Evolutionary conservation across 2,329 filamentous ascomycete species (phyloP).

Genomic region (Teratosphaeria pseudoeucalypti): DNA sequence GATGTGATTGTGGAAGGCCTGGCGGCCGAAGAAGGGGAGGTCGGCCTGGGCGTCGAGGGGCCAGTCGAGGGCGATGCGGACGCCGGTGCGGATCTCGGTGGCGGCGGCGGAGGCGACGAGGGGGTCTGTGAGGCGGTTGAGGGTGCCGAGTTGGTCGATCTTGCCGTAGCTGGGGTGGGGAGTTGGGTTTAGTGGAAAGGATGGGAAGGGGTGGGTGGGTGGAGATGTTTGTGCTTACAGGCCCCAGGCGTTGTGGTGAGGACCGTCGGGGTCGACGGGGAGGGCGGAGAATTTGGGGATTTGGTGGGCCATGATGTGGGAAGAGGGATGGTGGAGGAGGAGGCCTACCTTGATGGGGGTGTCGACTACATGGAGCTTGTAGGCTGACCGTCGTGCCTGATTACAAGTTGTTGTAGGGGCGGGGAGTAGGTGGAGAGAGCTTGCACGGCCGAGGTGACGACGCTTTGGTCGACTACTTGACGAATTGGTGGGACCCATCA

Average conservation of each 20-base stretch:
- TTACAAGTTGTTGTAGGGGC: constrained; percentile 14
- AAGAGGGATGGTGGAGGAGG: not conserved
- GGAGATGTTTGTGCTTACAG: constrained; percentile 13
- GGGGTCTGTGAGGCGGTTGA: constrained; percentile 50
- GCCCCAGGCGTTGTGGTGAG: constrained; percentile 34
- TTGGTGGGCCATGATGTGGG: constrained; percentile 6
- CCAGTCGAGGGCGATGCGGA: constrained; percentile 51
- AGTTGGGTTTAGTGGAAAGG: constrained; percentile 5
- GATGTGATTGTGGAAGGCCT: constrained; percentile 45
- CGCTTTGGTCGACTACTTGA: too few species aligned
- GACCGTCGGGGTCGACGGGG: constrained; percentile 38
- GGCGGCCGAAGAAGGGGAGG: constrained; percentile 46
- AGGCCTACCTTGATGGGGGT: not conserved
- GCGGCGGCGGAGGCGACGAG: constrained; percentile 41
- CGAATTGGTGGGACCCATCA: not conserved
- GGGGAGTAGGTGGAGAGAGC: constrained; percentile 4
- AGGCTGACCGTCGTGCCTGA: not conserved
- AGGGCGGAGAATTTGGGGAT: constrained; percentile 41
- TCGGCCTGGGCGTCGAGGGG: constrained; percentile 45
- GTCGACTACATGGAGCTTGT: not conserved
- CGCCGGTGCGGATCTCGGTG: constrained; percentile 44
- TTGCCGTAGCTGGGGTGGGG: constrained; percentile 38
- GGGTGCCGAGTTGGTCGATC: constrained; percentile 48
- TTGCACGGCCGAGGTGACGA: not conserved
- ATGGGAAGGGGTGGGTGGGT: not conserved